A percentile compares a stretch with the other conserved stretches of the same genome.
Conservation (phyloP, 192 early-diverging fungal genomes). For the Physocladia obscura region DNA sequence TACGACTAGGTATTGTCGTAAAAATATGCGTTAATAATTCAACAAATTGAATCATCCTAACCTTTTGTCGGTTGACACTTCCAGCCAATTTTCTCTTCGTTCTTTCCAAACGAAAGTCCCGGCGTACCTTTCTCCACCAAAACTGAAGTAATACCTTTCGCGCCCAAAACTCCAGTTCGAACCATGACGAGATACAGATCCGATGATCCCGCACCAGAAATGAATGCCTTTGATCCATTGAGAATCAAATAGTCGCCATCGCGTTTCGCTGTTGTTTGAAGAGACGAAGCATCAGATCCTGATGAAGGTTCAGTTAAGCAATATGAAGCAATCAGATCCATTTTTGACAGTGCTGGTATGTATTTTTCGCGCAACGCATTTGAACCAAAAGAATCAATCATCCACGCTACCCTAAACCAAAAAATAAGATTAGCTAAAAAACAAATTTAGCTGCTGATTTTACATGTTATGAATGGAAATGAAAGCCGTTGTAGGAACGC, state of each 20-base stretch:
- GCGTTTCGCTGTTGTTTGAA: constrained; percentile 53
- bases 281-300: constrained; percentile 65
- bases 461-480: constrained; percentile 58
- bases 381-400: constrained; percentile 53
- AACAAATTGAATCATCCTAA: neutral
- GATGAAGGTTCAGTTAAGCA: constrained; percentile 49
- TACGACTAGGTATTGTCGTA: constrained; percentile 31
- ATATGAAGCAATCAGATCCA: constrained; percentile 44
- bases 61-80: constrained; percentile 57
- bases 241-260: constrained; percentile 42
- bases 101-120: constrained; percentile 61
- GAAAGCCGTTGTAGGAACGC: constrained; percentile 56
- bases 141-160: constrained; percentile 58
- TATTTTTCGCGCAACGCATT: constrained; percentile 52
- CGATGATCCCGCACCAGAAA: constrained; percentile 47
- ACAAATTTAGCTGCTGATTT: constrained; percentile 7
- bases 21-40: neutral
- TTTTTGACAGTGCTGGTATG: constrained; percentile 28
- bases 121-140: constrained; percentile 58
- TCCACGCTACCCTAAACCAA: constrained; percentile 50
- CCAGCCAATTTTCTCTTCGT: constrained; percentile 64
- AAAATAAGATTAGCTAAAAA: neutral
- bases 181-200: constrained; percentile 63
- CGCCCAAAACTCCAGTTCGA: constrained; percentile 53
- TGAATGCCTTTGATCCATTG: constrained; percentile 51